Evolutionary conservation across 164 flowering plant species (phyloP), one percentile per base, ranked within the genome.

Genomic region (Santalum album): DNA sequence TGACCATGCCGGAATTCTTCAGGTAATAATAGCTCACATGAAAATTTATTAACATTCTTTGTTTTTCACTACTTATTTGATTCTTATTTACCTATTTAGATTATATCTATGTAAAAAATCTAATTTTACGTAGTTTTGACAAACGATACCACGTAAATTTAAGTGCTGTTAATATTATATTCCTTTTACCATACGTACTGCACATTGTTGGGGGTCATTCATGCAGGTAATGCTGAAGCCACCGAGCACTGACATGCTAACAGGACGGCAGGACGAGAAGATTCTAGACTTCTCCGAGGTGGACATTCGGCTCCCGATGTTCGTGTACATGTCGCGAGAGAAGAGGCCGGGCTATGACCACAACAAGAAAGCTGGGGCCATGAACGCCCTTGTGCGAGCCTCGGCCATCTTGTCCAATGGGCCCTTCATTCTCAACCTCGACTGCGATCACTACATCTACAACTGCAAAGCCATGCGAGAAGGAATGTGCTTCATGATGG

Each of bases 391-490:
- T 21, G 50, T 46, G 23, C 50, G 50, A 20, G 12, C 50, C 5
- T 46, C 50, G 50, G 50, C 50, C 25, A 23, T 46, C 25, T 16
- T 46, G 10, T 46, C 50, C 50, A 46, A 46, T 22, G 50, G 50
- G 5, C 50, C 50, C 23, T 46, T 46, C 50, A 46, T 46, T 9
- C 50, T 46, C 23, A 46, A 46, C 23, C 50, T 46, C 25, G 50
- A 46, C 50, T 46, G 50, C 23, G 50, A 46, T 14, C 50, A 46
- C 50, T 46, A 46, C 23, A n/a, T 46, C 50, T 46, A 46, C 50
- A 46, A 46, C 50, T 46, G 50, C 25, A 46, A 46, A 15, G 50
- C 50, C 50, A 10, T 46, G 10, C 23, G 50, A 5, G 50, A 46
- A 14, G 50, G 50, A 10, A 46, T 46, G 50, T 46, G 50, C 25